Evolutionary conservation across 139 green algal species (phyloP).

Genomic region (Coccomyxa sp.): DNA sequence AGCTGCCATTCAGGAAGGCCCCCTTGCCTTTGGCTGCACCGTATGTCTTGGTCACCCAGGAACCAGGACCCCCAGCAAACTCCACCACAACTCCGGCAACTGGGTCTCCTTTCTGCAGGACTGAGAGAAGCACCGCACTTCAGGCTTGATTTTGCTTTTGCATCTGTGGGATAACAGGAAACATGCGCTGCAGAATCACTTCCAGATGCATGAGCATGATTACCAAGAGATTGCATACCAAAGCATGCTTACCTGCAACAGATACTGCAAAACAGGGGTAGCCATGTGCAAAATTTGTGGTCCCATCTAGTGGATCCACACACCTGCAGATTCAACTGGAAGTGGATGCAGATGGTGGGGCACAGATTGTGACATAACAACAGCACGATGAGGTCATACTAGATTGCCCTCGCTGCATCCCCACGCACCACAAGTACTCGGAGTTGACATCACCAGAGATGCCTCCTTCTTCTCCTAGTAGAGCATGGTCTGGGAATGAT

Average conservation of each 20-base stretch:
- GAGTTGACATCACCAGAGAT: slow-evolving; percentile 62
- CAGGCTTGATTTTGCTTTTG: background rate
- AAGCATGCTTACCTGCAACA: slow-evolving; percentile 46
- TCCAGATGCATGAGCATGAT: background rate
- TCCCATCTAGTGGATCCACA: slow-evolving; percentile 64
- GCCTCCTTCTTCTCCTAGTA: slow-evolving; percentile 92
- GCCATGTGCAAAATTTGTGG: slow-evolving; percentile 83
- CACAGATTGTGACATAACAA: no score
- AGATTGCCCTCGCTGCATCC: no score
- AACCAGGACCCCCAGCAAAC: slow-evolving; percentile 46
- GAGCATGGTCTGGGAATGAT: slow-evolving; percentile 52
- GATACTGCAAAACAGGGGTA: slow-evolving; percentile 80
- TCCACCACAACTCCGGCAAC: slow-evolving; percentile 41
- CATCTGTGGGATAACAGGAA: background rate
- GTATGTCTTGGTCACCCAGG: slow-evolving; percentile 77
- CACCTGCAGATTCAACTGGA: background rate
- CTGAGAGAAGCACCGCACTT: background rate
- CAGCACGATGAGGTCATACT: no score
- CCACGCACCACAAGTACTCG: slow-evolving; percentile 76
- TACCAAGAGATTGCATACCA: background rate
- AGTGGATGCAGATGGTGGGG: no score
- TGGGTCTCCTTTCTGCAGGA: slow-evolving; percentile 19
- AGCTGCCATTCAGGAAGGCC: slow-evolving; percentile 71
- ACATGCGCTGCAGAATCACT: background rate
- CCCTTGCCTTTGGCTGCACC: slow-evolving; percentile 56